These are phyloP conservation scores for Fusarium stilboides DNA, from an alignment of 2,329 filamentous ascomycete genomes.

Conservation along the genomic window DNA sequence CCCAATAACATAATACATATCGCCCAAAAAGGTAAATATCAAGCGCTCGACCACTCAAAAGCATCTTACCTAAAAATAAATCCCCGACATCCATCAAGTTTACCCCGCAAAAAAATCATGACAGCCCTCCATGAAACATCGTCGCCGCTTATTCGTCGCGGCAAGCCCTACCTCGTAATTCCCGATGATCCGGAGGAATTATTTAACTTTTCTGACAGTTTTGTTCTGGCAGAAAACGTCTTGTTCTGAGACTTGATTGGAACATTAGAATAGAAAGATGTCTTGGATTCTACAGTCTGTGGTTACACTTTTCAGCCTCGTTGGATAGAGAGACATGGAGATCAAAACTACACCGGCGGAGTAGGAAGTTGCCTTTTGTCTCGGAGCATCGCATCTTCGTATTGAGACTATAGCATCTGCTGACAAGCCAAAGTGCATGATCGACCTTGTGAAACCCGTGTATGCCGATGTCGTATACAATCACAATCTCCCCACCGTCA, in stretches of 20 bases:
- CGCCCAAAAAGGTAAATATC: not conserved
- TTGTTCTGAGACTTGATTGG: not conserved
- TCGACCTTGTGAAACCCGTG: constrained; percentile 10
- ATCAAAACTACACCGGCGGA: not conserved
- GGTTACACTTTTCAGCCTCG: constrained; percentile 12
- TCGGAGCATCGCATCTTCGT: not conserved
- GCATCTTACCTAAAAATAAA: constrained; percentile 34
- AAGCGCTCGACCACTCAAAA: not conserved
- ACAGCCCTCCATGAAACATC: not conserved
- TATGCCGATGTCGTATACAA: not conserved
- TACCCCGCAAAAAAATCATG: constrained; percentile 35
- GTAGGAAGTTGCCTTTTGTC: not conserved
- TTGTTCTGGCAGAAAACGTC: not conserved
- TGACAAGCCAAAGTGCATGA: not conserved
- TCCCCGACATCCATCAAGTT: not conserved
- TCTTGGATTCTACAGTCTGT: not conserved
- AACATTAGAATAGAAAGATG: constrained; percentile 12
- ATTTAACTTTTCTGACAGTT: constrained; percentile 1
- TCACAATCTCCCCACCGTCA: constrained; percentile 16
- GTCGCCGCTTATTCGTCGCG: constrained; percentile 29
- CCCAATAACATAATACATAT: not conserved
- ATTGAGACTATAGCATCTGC: not conserved
- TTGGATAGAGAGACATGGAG: not conserved
- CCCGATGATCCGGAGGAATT: constrained; percentile 13
- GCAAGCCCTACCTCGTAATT: constrained; percentile 28